Percentiles rank a stretch among this genome's conserved stretches.
These are phyloP conservation scores for Leccinum barrowsii DNA, from an alignment of 768 basidiomycete species.

Conservation along the genomic window DNA sequence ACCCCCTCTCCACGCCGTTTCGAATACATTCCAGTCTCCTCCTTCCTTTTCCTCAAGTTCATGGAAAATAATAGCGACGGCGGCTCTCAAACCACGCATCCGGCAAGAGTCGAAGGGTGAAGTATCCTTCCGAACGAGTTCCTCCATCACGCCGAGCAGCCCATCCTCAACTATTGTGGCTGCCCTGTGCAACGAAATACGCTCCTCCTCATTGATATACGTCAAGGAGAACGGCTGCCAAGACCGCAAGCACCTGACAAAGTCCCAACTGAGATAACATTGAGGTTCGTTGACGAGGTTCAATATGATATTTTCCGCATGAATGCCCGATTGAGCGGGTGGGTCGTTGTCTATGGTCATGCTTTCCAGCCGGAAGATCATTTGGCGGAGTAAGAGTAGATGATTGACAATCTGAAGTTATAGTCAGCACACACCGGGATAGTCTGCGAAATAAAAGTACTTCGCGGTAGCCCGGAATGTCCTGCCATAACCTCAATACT, in stretches of 20 bases:
- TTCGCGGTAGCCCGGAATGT: constrained; percentile 66
- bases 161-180: constrained; percentile 71
- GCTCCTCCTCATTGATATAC: constrained; percentile 58
- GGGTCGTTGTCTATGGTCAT: constrained; percentile 61
- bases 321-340: constrained; percentile 59
- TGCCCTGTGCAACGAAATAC: constrained; percentile 53
- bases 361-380: constrained; percentile 69
- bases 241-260: constrained; percentile 56
- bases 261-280: constrained; percentile 56
- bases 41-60: constrained; percentile 48
- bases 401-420: constrained; percentile 62
- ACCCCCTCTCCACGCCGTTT: constrained; percentile 59
- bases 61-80: constrained; percentile 52
- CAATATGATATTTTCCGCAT: constrained; percentile 66
- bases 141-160: constrained; percentile 57
- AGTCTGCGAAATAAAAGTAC: constrained; percentile 37
- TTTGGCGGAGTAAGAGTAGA: constrained; percentile 65
- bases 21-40: constrained; percentile 53
- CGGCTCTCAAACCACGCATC: constrained; percentile 61
- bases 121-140: constrained; percentile 37
- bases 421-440: constrained; percentile 5
- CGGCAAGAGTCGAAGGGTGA: constrained; percentile 42
- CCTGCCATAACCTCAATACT: constrained; percentile 42
- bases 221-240: constrained; percentile 61
- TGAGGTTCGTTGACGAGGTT: constrained; percentile 59